Evolutionary conservation across 2,329 filamentous ascomycete species (phyloP).

Genomic region (Fusarium armeniacum): DNA sequence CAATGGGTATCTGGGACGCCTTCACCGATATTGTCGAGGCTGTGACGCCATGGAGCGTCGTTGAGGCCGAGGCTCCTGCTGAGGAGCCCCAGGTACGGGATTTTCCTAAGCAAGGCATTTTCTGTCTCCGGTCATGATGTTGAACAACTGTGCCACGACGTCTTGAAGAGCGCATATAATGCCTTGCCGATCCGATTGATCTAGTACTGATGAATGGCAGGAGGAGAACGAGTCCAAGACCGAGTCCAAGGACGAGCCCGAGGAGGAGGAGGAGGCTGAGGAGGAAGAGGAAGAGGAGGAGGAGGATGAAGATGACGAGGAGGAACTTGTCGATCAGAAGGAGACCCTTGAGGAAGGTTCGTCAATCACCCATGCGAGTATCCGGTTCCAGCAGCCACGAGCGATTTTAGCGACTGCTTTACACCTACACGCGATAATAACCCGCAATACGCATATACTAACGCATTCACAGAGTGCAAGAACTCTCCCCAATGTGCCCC

Average conservation of each 20-base stretch:
- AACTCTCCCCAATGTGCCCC: slow-evolving; percentile 87
- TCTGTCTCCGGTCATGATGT: slow-evolving; percentile 23
- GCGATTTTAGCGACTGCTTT: slow-evolving; percentile 42
- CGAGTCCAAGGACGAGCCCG: slow-evolving; percentile 53
- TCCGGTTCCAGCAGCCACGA: slow-evolving; percentile 26
- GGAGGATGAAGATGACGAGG: slow-evolving; percentile 79
- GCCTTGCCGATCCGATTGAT: slow-evolving; percentile 6
- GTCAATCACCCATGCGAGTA: slow-evolving; percentile 53
- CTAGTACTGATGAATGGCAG: slow-evolving; percentile 47
- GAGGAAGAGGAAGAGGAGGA: slow-evolving; percentile 66
- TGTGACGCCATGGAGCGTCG: slow-evolving; percentile 74
- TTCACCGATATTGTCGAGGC: slow-evolving; percentile 75
- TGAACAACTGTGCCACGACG: slow-evolving; percentile 34
- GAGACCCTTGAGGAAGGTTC: slow-evolving; percentile 91
- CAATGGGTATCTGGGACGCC: slow-evolving; percentile 77
- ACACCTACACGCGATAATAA: slow-evolving; percentile 20
- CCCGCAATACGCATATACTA: slow-evolving; percentile 34
- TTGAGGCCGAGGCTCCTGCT: slow-evolving; percentile 76
- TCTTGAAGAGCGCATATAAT: slow-evolving; percentile 8
- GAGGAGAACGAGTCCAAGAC: slow-evolving; percentile 66
- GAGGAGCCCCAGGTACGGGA: slow-evolving; percentile 70
- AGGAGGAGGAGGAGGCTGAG: slow-evolving; percentile 57
- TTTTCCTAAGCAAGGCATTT: slow-evolving; percentile 41
- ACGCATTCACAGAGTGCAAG: slow-evolving; percentile 79
- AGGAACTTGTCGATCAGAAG: slow-evolving; percentile 90